Conservation (phyloP, 495 filamentous ascomycete species). For the Podospora didyma region DNA sequence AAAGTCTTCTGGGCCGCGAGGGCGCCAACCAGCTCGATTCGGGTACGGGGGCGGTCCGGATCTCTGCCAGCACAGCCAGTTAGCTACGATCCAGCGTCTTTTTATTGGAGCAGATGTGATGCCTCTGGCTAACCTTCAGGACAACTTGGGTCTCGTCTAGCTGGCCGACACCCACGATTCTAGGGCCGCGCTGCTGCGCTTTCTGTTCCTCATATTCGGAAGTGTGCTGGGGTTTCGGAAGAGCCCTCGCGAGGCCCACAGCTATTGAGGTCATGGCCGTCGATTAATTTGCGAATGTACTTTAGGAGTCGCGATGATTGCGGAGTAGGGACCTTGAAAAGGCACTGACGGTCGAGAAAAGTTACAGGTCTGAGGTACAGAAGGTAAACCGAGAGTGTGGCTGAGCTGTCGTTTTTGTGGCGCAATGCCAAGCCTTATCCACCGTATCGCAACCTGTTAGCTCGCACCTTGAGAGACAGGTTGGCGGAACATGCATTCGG, state of each 20-base stretch:
- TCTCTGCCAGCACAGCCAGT: conserved; percentile 46
- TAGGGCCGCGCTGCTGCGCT: conserved; percentile 69
- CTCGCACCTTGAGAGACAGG: no score
- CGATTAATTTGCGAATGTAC: conserved; percentile 4
- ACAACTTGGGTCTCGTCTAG: conserved; percentile 86
- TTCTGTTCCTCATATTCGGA: conserved; percentile 80
- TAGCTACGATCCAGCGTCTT: conserved; percentile 12
- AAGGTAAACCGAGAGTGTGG: conserved; percentile 8
- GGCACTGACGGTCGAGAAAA: conserved; percentile 17
- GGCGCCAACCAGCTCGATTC: conserved; percentile 82
- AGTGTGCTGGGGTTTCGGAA: conserved; percentile 87
- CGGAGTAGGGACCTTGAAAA: conserved; percentile 12
- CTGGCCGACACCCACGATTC: conserved; percentile 71
- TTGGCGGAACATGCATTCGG: no score
- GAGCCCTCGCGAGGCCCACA: conserved; percentile 70
- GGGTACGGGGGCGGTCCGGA: conserved; percentile 83
- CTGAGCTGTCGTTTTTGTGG: conserved; percentile 9
- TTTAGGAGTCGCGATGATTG: conserved; percentile 10
- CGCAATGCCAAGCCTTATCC: neutral
- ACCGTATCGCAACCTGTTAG: no score
- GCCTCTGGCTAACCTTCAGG: conserved; percentile 55
- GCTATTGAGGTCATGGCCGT: conserved; percentile 65
- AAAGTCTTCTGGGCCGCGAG: conserved; percentile 81
- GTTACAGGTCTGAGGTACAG: conserved; percentile 12
- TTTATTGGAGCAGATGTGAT: neutral